Evolutionary conservation across 331 rosid genomes (phyloP).

Genomic region (Prunus yedoensis): DNA sequence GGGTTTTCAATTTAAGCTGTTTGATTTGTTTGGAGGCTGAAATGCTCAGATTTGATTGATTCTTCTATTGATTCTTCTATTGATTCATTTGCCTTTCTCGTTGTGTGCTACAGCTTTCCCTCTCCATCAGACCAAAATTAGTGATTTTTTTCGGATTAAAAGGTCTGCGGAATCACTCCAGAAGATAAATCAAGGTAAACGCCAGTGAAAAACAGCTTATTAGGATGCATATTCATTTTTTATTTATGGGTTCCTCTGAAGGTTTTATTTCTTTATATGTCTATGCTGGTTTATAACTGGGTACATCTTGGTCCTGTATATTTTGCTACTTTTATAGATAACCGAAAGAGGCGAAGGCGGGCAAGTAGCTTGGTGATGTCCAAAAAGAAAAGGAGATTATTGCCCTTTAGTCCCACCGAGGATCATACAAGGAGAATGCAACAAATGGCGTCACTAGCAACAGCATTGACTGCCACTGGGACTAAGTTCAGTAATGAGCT

Average conservation of each 20-base stretch:
- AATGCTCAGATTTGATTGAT: background rate
- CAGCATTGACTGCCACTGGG: slow-evolving; percentile 72
- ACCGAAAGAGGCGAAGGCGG: slow-evolving; percentile 62
- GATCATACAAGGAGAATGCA: slow-evolving; percentile 63
- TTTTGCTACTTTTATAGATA: slow-evolving; percentile 38
- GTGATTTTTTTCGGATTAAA: slow-evolving; percentile 79
- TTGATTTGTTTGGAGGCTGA: background rate
- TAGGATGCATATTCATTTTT: background rate
- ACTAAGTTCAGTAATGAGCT: slow-evolving; percentile 72
- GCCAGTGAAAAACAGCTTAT: background rate
- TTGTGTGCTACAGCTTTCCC: slow-evolving; percentile 68
- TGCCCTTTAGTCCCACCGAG: slow-evolving; percentile 59
- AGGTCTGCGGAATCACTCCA: slow-evolving; percentile 31
- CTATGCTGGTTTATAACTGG: background rate
- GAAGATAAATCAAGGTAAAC: slow-evolving; percentile 46
- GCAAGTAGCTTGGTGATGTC: slow-evolving; percentile 51
- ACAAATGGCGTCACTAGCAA: slow-evolving; percentile 92
- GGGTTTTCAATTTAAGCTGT: background rate
- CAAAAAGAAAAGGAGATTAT: slow-evolving; percentile 65
- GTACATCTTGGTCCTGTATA: background rate
- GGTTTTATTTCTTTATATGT: too few species aligned
- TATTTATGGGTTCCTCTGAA: background rate
- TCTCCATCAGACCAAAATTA: slow-evolving; percentile 83
- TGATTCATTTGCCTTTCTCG: background rate
- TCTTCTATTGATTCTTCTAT: background rate